Percentiles rank a stretch among this genome's conserved stretches.
Evolutionary conservation across 192 early-diverging fungal species (phyloP).

Genomic region (Coemansia sp.): DNA sequence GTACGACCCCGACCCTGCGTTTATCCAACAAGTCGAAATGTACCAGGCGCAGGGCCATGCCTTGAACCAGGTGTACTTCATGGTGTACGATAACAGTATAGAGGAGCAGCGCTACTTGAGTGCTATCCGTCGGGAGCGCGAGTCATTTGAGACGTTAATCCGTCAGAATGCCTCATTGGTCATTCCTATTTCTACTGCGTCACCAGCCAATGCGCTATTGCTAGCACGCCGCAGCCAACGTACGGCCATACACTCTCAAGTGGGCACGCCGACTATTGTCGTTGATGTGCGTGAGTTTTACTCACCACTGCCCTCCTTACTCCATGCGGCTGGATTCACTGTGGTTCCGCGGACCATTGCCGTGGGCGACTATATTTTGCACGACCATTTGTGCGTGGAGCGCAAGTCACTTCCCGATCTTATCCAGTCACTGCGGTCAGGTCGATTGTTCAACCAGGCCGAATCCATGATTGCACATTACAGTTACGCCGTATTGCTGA

Average conservation of each 20-base stretch:
- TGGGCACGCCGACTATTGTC: conserved; percentile 58
- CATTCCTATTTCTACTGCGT: conserved; percentile 31
- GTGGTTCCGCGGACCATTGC: conserved; percentile 83
- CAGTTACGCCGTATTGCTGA: conserved; percentile 74
- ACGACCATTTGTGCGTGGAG: conserved; percentile 85
- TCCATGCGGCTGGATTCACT: conserved; percentile 76
- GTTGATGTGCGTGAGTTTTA: conserved; percentile 95
- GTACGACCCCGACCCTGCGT: conserved; percentile 88
- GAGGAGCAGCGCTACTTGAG: conserved; percentile 94
- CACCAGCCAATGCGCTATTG: conserved; percentile 29
- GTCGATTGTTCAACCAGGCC: conserved; percentile 87
- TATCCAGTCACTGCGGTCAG: conserved; percentile 77
- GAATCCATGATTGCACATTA: conserved; percentile 90
- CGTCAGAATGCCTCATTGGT: conserved; percentile 77
- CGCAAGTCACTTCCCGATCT: conserved; percentile 91
- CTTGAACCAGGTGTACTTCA: conserved; percentile 82
- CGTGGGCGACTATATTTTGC: conserved; percentile 94
- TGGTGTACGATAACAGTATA: conserved; percentile 91
- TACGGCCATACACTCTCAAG: conserved; percentile 10
- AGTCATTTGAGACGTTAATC: conserved; percentile 92
- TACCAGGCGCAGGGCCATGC: conserved; percentile 61
- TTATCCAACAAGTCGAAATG: conserved; percentile 87
- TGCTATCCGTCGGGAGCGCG: conserved; percentile 83
- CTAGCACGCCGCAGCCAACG: conserved; percentile 31
- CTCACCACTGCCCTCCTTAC: conserved; percentile 81